These are phyloP conservation scores for Clarireedia monteithiana DNA, from an alignment of 2,329 filamentous ascomycete genomes.

Conservation along the genomic window DNA sequence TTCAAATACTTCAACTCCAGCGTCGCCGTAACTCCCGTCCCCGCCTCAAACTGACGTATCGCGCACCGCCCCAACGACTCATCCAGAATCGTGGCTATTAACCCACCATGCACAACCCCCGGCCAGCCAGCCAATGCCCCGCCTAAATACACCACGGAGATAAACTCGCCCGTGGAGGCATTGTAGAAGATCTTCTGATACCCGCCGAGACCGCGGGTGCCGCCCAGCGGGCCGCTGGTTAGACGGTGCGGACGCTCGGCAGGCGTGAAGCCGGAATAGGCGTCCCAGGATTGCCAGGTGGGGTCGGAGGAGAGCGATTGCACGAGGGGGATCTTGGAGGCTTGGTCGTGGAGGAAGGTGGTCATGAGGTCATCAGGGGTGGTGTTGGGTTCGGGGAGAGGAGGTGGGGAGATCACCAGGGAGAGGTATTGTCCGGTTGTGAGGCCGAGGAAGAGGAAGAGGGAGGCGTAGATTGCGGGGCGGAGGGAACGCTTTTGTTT, in stretches of 20 bases:
- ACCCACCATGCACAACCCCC: slow-evolving; percentile 62
- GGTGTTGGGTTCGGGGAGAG: slow-evolving; percentile 33
- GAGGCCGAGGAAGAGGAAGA: slow-evolving; percentile 37
- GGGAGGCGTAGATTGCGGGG: slow-evolving; percentile 26
- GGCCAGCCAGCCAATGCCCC: slow-evolving; percentile 62
- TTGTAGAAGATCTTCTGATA: slow-evolving; percentile 61
- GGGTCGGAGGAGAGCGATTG: slow-evolving; percentile 38
- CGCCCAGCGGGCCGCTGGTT: slow-evolving; percentile 36
- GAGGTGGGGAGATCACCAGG: slow-evolving; percentile 37
- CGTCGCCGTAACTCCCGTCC: slow-evolving; percentile 48
- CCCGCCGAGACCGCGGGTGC: slow-evolving; percentile 35
- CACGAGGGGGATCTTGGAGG: slow-evolving; percentile 41
- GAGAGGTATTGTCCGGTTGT: slow-evolving; percentile 33
- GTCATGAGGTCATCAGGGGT: slow-evolving; percentile 35
- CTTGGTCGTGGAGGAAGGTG: slow-evolving; percentile 35
- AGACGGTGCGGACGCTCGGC: slow-evolving; percentile 27
- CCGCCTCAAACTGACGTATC: slow-evolving; percentile 38
- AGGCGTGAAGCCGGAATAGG: slow-evolving; percentile 29
- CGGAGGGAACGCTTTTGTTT: slow-evolving; percentile 23
- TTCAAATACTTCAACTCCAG: slow-evolving; percentile 54
- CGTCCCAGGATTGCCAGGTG: slow-evolving; percentile 34
- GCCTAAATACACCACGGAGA: slow-evolving; percentile 62
- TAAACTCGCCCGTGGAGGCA: slow-evolving; percentile 44
- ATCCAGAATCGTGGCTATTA: slow-evolving; percentile 59
- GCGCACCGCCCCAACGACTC: slow-evolving; percentile 62